Base-by-base conservation (phyloP, 164 flowering plant species). In the Berberis vulgaris region DNA sequence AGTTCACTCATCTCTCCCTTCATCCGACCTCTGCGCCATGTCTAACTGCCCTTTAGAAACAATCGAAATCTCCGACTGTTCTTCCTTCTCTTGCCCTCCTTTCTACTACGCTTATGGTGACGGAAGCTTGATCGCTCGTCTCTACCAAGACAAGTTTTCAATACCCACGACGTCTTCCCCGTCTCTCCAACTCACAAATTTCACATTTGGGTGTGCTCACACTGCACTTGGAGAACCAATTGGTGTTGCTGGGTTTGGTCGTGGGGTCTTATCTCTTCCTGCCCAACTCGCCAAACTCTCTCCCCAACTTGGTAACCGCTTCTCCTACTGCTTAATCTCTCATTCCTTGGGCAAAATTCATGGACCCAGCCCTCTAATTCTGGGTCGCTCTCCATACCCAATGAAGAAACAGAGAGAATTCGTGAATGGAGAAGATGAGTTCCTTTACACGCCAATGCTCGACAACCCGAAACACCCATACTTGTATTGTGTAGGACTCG, bases 171-270 rank as follows among this genome's bases (percentile, higher is more conserved):
- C 54, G 10, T 70, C 84, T 4, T 46, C 72, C 6, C 74, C 81
- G 1, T 49, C 81, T 9, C 63, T 88, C 3, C 49, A 57, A 3
- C 62, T 88, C 3, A 66, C 55, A 2, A 82, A 87, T 52, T 91
- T 94, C 81, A 87, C 96, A 0, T 90, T 91, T 41, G 98, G 91
- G 2, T 91, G 96, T 61, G 88, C 98, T 4, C 86, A 86, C 71
- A 66, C 84, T 2, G 69, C 96, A 1, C 81, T 94, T 4, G 98
- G 72, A 8, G 98, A 90, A 76, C 95, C 97, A 4, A 69, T 87
- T 3, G 98, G 98, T 0, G 98, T 94, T 4, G 98, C 97, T 1
- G 98, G 98, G 1, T 91, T 94, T 69, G 98, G 98, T 52, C 84
- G 84, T 4, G 98, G 98, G 5, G 26, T 60, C 0, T 88, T 94